A percentile compares a stretch with the other conserved stretches of the same genome.
Evolutionary conservation across 805 yeast species (phyloP).

Genomic region (Kodamaea sagamina): DNA sequence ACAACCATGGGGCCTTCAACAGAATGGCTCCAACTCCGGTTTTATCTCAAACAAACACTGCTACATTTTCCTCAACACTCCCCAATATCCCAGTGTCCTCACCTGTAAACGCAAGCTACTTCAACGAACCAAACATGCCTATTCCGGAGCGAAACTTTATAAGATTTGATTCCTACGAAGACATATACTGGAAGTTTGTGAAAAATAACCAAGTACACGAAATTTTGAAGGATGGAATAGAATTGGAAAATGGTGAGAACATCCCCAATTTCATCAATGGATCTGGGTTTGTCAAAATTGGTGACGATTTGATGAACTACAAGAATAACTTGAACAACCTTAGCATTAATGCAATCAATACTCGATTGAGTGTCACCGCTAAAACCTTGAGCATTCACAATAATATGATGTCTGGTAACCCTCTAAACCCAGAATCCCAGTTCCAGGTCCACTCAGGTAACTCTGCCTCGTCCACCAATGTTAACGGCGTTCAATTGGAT

Average conservation of each 20-base stretch:
- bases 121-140: conserved; percentile 15
- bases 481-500: conserved; percentile 12
- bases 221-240: conserved; percentile 25
- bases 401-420: background rate
- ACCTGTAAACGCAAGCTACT: background rate
- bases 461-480: conserved; percentile 2
- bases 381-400: background rate
- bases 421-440: conserved; percentile 2
- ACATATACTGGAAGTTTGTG: conserved; percentile 45
- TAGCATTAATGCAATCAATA: conserved; percentile 19
- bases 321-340: conserved; percentile 25
- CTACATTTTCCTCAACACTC: background rate
- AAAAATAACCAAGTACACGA: conserved; percentile 28
- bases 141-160: conserved; percentile 17
- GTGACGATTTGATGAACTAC: conserved; percentile 30
- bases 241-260: conserved; percentile 29
- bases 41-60: background rate
- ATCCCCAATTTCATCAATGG: conserved; percentile 32
- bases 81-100: background rate
- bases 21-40: conserved; percentile 7
- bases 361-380: conserved; percentile 1
- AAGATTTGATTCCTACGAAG: conserved; percentile 34
- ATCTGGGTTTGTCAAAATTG: conserved; percentile 38
- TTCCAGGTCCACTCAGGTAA: background rate
- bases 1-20: conserved; percentile 11